Evolutionary conservation across 176 grass and related monocot species (phyloP).

Genomic region (Poa annua): DNA sequence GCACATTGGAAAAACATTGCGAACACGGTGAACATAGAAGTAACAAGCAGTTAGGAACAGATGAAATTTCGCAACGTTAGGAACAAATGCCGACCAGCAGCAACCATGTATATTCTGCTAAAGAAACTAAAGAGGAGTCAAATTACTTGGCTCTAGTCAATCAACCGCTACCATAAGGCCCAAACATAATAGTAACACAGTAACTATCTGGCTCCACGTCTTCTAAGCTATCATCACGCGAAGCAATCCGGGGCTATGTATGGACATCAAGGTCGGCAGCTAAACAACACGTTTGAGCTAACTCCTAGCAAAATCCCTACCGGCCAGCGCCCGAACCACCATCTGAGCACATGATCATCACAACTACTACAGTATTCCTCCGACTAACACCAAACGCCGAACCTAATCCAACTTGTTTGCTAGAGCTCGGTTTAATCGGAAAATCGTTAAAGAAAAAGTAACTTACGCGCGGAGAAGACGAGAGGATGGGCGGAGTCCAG

Average conservation of each 20-base stretch:
- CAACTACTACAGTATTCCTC: constrained; percentile 7
- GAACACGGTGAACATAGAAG: neutral
- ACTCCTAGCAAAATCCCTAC: constrained; percentile 33
- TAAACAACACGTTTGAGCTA: constrained; percentile 34
- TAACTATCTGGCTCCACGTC: neutral
- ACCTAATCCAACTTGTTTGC: constrained; percentile 1
- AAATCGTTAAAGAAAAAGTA: neutral
- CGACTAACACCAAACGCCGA: neutral
- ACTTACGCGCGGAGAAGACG: neutral
- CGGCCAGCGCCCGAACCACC: constrained; percentile 12
- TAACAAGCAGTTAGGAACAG: neutral
- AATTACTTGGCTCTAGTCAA: neutral
- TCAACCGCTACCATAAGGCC: neutral
- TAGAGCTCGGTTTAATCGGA: neutral
- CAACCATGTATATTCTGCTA: neutral
- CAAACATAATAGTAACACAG: neutral
- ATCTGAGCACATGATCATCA: neutral
- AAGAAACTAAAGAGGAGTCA: neutral
- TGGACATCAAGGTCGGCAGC: neutral
- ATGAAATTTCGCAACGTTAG: neutral
- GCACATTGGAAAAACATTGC: constrained; percentile 8
- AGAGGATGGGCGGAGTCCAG: neutral
- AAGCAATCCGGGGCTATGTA: constrained; percentile 4
- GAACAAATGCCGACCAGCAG: neutral
- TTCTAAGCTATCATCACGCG: neutral